Percentiles rank a stretch among this genome's conserved stretches.
These are phyloP conservation scores for Wallacemonas rigidus DNA, from an alignment of 208 protist genomes.

Conservation along the genomic window DNA sequence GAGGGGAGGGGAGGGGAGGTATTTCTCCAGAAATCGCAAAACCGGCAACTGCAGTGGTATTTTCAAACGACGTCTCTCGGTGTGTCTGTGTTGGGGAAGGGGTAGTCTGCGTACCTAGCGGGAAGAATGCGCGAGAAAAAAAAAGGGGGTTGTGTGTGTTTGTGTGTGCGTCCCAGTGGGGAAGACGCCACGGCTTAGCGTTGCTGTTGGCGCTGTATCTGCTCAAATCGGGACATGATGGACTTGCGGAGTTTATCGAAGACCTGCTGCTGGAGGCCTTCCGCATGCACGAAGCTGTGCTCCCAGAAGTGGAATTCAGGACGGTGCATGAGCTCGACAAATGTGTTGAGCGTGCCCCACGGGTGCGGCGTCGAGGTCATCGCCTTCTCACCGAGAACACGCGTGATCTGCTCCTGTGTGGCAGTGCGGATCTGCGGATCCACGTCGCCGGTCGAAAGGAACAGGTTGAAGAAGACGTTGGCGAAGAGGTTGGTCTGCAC, in stretches of 20 bases:
- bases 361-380: slow-evolving; percentile 98
- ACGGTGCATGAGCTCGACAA: slow-evolving; percentile 99
- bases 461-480: slow-evolving; percentile 97
- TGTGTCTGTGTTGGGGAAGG: slow-evolving; percentile 15
- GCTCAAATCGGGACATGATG: slow-evolving; percentile 44
- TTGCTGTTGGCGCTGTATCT: slow-evolving; percentile 32
- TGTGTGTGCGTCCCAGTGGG: neutral
- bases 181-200: neutral
- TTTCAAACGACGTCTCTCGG: no score
- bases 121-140: neutral
- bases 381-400: slow-evolving; percentile 97
- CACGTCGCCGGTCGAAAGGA: slow-evolving; percentile 79
- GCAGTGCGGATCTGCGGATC: slow-evolving; percentile 66
- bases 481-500: slow-evolving; percentile 99
- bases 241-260: slow-evolving; percentile 93
- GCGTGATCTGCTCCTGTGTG: slow-evolving; percentile 97
- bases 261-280: slow-evolving; percentile 87
- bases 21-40: neutral
- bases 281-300: slow-evolving; percentile 91
- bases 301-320: slow-evolving; percentile 94
- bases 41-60: no score
- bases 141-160: neutral
- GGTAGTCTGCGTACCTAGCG: no score
- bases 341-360: slow-evolving; percentile 99
- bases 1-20: neutral